Conservation (phyloP, 2,329 filamentous ascomycete genomes). For the Aspergillus thermomutatus region DNA sequence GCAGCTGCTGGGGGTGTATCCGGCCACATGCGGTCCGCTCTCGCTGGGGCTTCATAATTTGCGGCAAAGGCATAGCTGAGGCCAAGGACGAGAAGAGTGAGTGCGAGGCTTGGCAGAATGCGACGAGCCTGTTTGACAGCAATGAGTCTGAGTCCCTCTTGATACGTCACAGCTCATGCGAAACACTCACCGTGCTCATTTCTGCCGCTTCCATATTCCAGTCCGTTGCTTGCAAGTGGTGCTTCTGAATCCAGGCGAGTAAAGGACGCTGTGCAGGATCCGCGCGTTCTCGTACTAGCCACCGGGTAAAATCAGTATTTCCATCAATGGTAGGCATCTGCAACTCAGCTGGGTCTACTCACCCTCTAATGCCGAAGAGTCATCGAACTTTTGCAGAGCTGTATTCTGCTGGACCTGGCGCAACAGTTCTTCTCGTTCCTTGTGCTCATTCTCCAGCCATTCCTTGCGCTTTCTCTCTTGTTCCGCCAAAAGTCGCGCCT, state of each 20-base stretch:
- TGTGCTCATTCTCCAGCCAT: conserved; percentile 53
- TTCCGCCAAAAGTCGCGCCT: conserved; percentile 37
- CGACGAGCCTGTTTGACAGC: conserved; percentile 35
- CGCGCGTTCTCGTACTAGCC: conserved; percentile 35
- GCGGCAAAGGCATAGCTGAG: conserved; percentile 45
- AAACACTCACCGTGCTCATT: conserved; percentile 33
- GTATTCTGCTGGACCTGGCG: conserved; percentile 33
- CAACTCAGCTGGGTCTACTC: conserved; percentile 2
- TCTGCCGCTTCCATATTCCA: conserved; percentile 31
- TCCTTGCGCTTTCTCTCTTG: conserved; percentile 49
- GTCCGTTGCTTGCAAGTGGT: conserved; percentile 37
- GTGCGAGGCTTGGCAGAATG: conserved; percentile 45
- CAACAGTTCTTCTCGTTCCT: conserved; percentile 32
- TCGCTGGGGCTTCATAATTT: conserved; percentile 48
- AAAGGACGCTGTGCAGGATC: conserved; percentile 38
- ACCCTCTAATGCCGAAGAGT: conserved; percentile 36
- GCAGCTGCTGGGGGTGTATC: conserved; percentile 49
- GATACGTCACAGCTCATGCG: neutral
- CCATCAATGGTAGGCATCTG: neutral
- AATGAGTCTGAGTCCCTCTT: neutral
- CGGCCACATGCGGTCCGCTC: conserved; percentile 48
- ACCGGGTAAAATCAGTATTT: conserved; percentile 8
- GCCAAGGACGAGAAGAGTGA: conserved; percentile 37
- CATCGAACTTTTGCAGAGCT: conserved; percentile 35
- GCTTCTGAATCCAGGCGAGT: conserved; percentile 43